These are phyloP conservation scores for Chytridium lagenaria DNA, from an alignment of 371 early-diverging fungal genomes.

Conservation along the genomic window DNA sequence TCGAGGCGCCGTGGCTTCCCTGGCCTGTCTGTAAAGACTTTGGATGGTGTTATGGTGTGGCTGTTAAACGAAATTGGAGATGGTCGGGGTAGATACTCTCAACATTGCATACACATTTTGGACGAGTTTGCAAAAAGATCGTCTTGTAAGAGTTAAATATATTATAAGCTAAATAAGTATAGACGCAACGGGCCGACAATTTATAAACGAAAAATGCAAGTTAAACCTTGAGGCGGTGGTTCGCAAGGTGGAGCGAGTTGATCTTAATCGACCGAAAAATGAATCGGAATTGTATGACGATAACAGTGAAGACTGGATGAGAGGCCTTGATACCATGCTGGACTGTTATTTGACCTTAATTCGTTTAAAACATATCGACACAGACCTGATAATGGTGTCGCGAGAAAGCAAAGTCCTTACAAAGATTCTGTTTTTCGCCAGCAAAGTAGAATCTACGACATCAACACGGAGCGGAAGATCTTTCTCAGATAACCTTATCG, in stretches of 20 bases:
- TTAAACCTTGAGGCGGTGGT: not conserved
- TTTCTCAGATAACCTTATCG: no score
- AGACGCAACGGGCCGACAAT: not conserved
- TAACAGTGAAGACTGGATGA: not conserved
- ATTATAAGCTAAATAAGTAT: not conserved
- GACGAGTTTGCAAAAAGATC: slow-evolving; percentile 53
- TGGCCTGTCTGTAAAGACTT: slow-evolving; percentile 51
- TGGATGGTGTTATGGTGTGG: slow-evolving; percentile 65
- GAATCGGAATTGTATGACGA: not conserved
- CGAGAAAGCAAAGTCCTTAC: not conserved
- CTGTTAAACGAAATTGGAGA: slow-evolving; percentile 62
- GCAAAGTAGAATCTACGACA: not conserved
- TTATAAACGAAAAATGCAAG: not conserved
- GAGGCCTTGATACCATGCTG: not conserved
- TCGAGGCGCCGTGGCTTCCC: slow-evolving; percentile 57
- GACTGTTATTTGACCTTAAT: not conserved
- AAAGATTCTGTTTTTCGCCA: not conserved
- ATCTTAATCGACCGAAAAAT: not conserved
- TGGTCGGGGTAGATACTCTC: slow-evolving; percentile 66
- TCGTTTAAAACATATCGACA: not conserved
- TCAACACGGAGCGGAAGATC: no score
- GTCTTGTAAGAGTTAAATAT: slow-evolving; percentile 38
- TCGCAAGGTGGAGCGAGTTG: not conserved
- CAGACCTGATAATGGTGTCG: not conserved
- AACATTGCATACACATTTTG: slow-evolving; percentile 65